Conservation (phyloP, 805 yeast genomes). For the Komagataella populi region DNA sequence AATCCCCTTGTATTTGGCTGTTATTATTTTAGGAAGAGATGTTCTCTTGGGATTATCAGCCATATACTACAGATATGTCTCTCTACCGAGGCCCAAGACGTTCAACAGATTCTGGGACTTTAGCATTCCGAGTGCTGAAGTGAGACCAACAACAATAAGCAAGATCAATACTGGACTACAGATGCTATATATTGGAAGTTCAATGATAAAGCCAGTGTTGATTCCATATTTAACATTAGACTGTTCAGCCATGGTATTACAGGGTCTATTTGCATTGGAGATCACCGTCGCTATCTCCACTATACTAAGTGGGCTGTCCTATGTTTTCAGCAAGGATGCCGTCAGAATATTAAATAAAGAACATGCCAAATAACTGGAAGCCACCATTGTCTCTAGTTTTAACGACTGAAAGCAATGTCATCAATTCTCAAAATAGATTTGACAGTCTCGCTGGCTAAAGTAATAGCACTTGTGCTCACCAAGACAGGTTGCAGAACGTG, state of each 20-base stretch:
- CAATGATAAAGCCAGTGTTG: conserved; percentile 42
- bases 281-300: conserved; percentile 60
- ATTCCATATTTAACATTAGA: conserved; percentile 19
- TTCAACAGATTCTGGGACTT: conserved; percentile 65
- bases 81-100: conserved; percentile 69
- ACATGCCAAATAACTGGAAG: conserved; percentile 7
- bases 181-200: conserved; percentile 71
- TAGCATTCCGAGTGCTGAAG: conserved; percentile 69
- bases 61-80: conserved; percentile 51
- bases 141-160: conserved; percentile 76
- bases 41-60: conserved; percentile 60
- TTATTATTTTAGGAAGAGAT: conserved; percentile 75
- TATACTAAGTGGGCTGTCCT: conserved; percentile 62
- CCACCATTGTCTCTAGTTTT: conserved; percentile 6
- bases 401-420: conserved; percentile 88
- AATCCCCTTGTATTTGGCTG: conserved; percentile 61
- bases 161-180: conserved; percentile 87
- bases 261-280: conserved; percentile 24
- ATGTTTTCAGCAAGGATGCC: conserved; percentile 57
- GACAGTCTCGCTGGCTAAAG: conserved; percentile 92
- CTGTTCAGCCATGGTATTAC: conserved; percentile 11
- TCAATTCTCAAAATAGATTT: conserved; percentile 93
- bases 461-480: conserved; percentile 87
- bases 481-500: conserved; percentile 94
- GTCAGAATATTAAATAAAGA: conserved; percentile 33